Conservation (phyloP, 23 red algal genomes). For the Gracilariopsis chorda region DNA sequence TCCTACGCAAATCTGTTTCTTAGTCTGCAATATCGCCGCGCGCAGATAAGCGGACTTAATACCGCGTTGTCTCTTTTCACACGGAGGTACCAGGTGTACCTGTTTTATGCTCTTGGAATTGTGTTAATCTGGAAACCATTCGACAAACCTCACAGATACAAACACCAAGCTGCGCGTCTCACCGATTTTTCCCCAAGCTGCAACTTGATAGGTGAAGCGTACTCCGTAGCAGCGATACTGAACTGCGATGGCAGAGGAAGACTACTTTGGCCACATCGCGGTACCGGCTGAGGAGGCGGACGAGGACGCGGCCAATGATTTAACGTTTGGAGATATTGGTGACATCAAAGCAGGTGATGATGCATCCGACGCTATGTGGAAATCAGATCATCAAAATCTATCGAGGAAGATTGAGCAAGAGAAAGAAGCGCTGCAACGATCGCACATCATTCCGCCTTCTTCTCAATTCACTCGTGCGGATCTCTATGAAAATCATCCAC, state of each 20-base stretch:
- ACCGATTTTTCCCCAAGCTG: too few species aligned
- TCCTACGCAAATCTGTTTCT: too few species aligned
- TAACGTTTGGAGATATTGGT: conserved; percentile 66
- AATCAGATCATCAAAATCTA: conserved; percentile 35
- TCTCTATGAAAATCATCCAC: background rate
- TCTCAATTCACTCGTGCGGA: background rate
- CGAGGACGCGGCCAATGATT: conserved; percentile 64
- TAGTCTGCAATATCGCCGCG: too few species aligned
- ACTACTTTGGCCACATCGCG: conserved; percentile 51
- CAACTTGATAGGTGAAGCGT: too few species aligned
- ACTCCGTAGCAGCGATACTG: conserved; percentile 23
- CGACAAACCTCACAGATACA: too few species aligned
- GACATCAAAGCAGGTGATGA: conserved; percentile 61
- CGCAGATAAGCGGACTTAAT: too few species aligned
- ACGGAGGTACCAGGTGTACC: too few species aligned
- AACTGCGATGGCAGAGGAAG: conserved; percentile 40
- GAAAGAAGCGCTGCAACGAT: conserved; percentile 45
- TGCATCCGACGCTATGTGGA: conserved; percentile 50
- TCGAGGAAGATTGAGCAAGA: conserved; percentile 32
- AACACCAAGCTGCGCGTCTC: too few species aligned
- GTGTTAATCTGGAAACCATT: too few species aligned
- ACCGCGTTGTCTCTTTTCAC: too few species aligned
- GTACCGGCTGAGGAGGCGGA: conserved; percentile 35
- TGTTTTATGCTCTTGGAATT: too few species aligned
- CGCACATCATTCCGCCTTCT: background rate